A percentile compares a stretch with the other conserved stretches of the same genome.
Conservation (phyloP, 768 basidiomycete genomes). For the Boletus huronensis region DNA sequence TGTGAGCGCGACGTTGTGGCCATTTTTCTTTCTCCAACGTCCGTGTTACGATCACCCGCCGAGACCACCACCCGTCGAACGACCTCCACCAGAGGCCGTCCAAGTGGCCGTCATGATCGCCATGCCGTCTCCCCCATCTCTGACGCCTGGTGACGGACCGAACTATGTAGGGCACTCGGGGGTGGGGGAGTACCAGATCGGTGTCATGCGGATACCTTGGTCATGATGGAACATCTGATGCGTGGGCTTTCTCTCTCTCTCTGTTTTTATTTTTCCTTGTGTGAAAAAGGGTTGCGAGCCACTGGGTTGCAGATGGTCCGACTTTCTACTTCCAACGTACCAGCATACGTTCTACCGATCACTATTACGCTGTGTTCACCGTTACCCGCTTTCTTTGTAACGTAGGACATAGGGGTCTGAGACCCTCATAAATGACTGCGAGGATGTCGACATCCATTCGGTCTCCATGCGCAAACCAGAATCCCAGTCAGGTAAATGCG, state of each 20-base stretch:
- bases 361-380: not conserved
- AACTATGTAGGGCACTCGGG: conserved; percentile 6
- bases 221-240: conserved; percentile 11
- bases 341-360: not conserved
- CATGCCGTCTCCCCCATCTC: conserved; percentile 38
- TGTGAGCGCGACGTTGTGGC: conserved; percentile 2
- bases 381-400: not conserved
- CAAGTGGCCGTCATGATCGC: conserved; percentile 45
- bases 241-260: not conserved
- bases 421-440: not conserved
- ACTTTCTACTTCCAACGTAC: not conserved
- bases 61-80: conserved; percentile 9
- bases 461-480: not conserved
- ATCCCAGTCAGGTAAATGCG: not conserved
- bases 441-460: not conserved
- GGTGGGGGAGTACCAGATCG: conserved; percentile 43
- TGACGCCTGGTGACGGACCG: not conserved
- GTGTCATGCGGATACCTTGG: conserved; percentile 40
- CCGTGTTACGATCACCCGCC: conserved; percentile 1
- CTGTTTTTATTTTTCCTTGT: not conserved
- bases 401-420: conserved; percentile 10
- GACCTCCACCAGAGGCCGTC: conserved; percentile 22
- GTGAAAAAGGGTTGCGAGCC: not conserved
- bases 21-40: conserved; percentile 6
- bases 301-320: not conserved